Evolutionary conservation across 352 stramenopile genomes (phyloP), one percentile per base, ranked within the genome.

Genomic region (Phytopythium delawarense): DNA sequence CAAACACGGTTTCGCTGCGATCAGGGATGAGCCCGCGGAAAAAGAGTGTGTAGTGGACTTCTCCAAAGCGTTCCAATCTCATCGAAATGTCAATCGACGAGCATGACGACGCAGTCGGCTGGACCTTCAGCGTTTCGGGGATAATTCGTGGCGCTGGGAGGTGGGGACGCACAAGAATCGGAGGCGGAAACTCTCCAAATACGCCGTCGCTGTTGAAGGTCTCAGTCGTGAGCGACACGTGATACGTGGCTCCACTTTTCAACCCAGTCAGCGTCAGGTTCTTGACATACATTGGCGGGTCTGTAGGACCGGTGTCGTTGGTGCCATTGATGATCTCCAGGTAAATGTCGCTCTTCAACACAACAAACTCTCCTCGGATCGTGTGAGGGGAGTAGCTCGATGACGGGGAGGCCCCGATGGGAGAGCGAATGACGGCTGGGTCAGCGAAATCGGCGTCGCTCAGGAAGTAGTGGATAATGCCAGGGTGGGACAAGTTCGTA

Each of bases 41-140:
- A 51, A 94, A 88, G 9, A 92, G 21, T 1, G 79, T 77, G 60
- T 90, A 94, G 64, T 92, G 86, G 3, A 94, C 80, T 46, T 91
- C 70, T 20, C 81, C 80, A 52, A 90, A 85, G 1, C 75, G 70
- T 51, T 78, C 75, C 13, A 92, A 61, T 18, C 67, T 68, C 25
- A 94, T 77, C 23, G 81, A 58, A 37, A 92, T 74, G 9, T 69
- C 66, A 9, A 94, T 64, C 12, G 75, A 70, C 28, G 69, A 75
- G 55, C 80, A 84, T 7, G 76, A 84, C 30, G 70, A 77, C 32
- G 58, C 50, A 0, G 71, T 67, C 5, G 86, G 64, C 18, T 48
- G 45, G 2, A 94, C 61, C 18, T 53, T 57, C 21, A 91, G 61
- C 4, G 60, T 75, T 11, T 59, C 44, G 0, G 67, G 50, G n/a